Conservation (phyloP, 805 yeast genomes). For the Nakazawaea ambrosiae region DNA sequence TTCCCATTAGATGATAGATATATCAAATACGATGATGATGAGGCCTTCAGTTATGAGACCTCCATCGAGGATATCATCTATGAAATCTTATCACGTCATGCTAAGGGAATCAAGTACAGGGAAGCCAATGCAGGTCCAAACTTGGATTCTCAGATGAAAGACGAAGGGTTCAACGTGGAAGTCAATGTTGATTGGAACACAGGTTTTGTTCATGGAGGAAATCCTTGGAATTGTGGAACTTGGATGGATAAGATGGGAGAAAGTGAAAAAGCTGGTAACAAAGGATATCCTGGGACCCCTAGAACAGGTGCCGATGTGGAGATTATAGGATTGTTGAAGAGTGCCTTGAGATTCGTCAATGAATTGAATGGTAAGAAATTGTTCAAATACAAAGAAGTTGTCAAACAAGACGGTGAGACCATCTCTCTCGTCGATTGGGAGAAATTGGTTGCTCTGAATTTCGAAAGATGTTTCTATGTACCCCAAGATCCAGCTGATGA, state of each 20-base stretch:
- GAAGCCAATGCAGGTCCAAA: slow-evolving; percentile 93
- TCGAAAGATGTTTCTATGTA: slow-evolving; percentile 73
- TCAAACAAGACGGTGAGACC: slow-evolving; percentile 46
- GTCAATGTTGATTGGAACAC: slow-evolving; percentile 81
- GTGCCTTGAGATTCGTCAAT: slow-evolving; percentile 74
- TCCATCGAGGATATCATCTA: slow-evolving; percentile 70
- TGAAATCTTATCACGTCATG: slow-evolving; percentile 85
- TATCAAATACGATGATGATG: slow-evolving; percentile 57
- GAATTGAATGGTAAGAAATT: slow-evolving; percentile 44
- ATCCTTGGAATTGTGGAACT: slow-evolving; percentile 91
- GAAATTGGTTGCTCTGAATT: slow-evolving; percentile 54
- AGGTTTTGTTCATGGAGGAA: slow-evolving; percentile 88
- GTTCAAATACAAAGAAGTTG: slow-evolving; percentile 54
- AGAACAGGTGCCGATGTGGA: slow-evolving; percentile 96
- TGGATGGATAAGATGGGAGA: slow-evolving; percentile 99
- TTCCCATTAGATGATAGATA: slow-evolving; percentile 79
- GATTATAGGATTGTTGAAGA: slow-evolving; percentile 81
- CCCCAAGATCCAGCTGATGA: slow-evolving; percentile 66
- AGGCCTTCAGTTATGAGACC: slow-evolving; percentile 68
- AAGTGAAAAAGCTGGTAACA: slow-evolving; percentile 70
- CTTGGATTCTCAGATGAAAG: slow-evolving; percentile 87
- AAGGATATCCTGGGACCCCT: slow-evolving; percentile 97
- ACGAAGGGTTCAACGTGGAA: slow-evolving; percentile 84
- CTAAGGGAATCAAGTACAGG: slow-evolving; percentile 76
- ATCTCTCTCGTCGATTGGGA: slow-evolving; percentile 71